phyloP scores from a whole-genome alignment of 352 stramenopile species.

The Phytophthora sp. region DNA sequence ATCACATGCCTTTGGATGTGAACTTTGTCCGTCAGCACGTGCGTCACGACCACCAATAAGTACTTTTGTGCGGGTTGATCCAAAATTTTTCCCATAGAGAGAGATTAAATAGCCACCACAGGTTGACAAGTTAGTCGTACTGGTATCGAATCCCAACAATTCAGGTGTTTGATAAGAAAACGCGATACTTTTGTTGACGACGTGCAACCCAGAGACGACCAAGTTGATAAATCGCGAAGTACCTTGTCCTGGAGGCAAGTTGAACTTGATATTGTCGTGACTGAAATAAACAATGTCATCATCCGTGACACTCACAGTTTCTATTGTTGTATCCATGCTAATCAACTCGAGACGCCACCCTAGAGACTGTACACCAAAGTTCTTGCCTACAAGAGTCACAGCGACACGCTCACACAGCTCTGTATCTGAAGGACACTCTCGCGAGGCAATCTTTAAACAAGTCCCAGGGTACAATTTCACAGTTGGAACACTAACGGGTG shows the following conservation, averaged over 20 bases:
- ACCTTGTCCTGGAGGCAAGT: constrained; percentile 55
- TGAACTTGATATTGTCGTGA: constrained; percentile 65
- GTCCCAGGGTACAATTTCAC: constrained; percentile 49
- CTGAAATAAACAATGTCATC: constrained; percentile 62
- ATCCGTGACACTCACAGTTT: constrained; percentile 37
- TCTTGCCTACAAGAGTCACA: constrained; percentile 54
- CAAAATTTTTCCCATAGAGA: constrained; percentile 73
- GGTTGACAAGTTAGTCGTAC: constrained; percentile 62
- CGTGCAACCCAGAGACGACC: constrained; percentile 32
- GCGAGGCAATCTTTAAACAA: constrained; percentile 30
- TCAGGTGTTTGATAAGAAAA: constrained; percentile 56
- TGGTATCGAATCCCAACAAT: constrained; percentile 43
- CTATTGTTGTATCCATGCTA: constrained; percentile 16
- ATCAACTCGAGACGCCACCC: constrained; percentile 56
- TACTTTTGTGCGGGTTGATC: constrained; percentile 38
- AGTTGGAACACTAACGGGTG: constrained; percentile 4
- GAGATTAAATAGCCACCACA: constrained; percentile 64
- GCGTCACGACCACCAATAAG: constrained; percentile 65
- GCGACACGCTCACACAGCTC: constrained; percentile 52
- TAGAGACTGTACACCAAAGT: constrained; percentile 49
- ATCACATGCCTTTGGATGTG: constrained; percentile 42
- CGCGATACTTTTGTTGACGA: constrained; percentile 38
- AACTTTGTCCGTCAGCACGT: constrained; percentile 47
- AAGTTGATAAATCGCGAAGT: constrained; percentile 46
- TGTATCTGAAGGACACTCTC: constrained; percentile 44